These are phyloP conservation scores for Spathaspora boniae DNA, from an alignment of 805 yeast genomes.

Conservation along the genomic window DNA sequence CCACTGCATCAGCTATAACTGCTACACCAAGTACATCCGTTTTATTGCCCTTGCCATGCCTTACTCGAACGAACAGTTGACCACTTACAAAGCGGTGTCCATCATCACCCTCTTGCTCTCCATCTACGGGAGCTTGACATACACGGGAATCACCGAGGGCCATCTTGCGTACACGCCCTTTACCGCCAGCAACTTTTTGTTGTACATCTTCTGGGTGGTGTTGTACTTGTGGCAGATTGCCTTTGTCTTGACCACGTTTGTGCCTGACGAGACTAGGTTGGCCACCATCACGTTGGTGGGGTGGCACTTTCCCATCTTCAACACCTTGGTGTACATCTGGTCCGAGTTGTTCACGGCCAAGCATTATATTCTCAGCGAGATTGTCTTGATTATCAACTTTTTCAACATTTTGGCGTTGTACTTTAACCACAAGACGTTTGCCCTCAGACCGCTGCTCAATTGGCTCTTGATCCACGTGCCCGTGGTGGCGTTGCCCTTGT, in stretches of 20 bases:
- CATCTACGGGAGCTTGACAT: conserved; percentile 46
- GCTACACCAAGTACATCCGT: no score
- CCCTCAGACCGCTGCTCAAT: conserved; percentile 46
- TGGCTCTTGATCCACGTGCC: conserved; percentile 65
- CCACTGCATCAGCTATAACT: no score
- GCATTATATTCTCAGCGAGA: conserved; percentile 56
- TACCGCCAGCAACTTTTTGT: conserved; percentile 50
- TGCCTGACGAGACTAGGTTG: conserved; percentile 20
- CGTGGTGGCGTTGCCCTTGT: conserved; percentile 63
- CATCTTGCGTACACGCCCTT: conserved; percentile 67
- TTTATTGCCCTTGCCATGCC: no score
- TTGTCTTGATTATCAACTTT: conserved; percentile 57
- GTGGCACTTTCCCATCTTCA: conserved; percentile 62
- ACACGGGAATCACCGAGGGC: conserved; percentile 17
- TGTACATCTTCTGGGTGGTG: conserved; percentile 56
- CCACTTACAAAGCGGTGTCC: conserved; percentile 42
- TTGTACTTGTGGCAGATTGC: conserved; percentile 50
- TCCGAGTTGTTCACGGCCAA: conserved; percentile 53
- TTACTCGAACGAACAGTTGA: conserved; percentile 5
- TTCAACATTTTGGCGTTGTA: conserved; percentile 55
- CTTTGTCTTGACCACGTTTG: conserved; percentile 45
- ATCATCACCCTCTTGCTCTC: conserved; percentile 55
- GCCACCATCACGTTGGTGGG: conserved; percentile 35
- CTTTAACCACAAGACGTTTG: conserved; percentile 57
- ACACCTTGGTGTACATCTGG: conserved; percentile 63